phyloP scores from a whole-genome alignment of 169 alveolate genomes.

The Theileria orientalis region DNA sequence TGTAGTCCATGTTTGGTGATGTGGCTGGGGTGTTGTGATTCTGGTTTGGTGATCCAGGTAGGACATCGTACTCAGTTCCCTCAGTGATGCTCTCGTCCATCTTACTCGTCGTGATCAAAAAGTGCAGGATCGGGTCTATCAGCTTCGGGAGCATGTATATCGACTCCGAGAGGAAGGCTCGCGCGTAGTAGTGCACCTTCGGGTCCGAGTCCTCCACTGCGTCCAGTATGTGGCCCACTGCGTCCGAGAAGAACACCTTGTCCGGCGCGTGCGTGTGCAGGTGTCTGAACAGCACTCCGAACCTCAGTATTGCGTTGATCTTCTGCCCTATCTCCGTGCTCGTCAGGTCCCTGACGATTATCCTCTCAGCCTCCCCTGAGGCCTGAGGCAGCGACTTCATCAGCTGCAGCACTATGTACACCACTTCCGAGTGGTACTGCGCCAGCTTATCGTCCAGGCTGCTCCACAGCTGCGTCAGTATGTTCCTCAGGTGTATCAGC shows the following conservation, averaged over 20 bases:
- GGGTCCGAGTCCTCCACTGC: constrained; percentile 61
- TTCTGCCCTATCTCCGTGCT: constrained; percentile 21
- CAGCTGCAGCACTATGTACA: constrained; percentile 48
- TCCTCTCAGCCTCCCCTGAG: constrained; percentile 36
- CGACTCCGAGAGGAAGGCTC: constrained; percentile 61
- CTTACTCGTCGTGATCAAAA: constrained; percentile 41
- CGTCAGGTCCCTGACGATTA: constrained; percentile 43
- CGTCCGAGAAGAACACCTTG: constrained; percentile 44
- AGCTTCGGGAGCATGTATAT: constrained; percentile 47
- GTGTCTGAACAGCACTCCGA: constrained; percentile 55
- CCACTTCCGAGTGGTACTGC: constrained; percentile 57
- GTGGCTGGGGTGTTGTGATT: no score
- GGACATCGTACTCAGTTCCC: background rate
- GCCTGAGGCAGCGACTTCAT: constrained; percentile 30
- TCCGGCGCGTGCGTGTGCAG: constrained; percentile 55
- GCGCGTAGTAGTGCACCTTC: constrained; percentile 48
- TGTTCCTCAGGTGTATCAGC: constrained; percentile 24
- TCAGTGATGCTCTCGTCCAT: no score
- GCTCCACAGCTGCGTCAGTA: constrained; percentile 37
- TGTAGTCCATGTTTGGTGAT: background rate
- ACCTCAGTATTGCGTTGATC: constrained; percentile 55
- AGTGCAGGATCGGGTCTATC: constrained; percentile 40
- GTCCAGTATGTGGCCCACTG: constrained; percentile 48
- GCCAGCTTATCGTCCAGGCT: constrained; percentile 41
- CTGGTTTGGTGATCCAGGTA: no score